These are phyloP conservation scores for Tricladium varicosporioides DNA, from an alignment of 2,329 filamentous ascomycete genomes.

Conservation along the genomic window DNA sequence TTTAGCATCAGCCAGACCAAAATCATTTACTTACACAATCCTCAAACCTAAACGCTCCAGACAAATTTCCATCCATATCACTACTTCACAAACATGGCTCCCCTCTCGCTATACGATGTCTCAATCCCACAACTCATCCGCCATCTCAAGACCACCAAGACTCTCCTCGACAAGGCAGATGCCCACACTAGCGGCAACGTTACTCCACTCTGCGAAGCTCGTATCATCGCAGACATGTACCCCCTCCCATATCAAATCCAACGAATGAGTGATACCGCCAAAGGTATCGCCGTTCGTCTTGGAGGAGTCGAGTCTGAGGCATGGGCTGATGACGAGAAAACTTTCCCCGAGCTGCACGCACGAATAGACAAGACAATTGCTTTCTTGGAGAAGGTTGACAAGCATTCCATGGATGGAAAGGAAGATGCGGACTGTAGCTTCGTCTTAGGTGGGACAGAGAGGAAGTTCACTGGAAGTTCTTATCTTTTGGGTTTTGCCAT, in stretches of 20 bases:
- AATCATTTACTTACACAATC: not conserved
- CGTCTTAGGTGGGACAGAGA: constrained; percentile 32
- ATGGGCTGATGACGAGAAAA: constrained; percentile 44
- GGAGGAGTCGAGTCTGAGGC: constrained; percentile 34
- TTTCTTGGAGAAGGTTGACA: constrained; percentile 44
- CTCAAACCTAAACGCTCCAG: not conserved
- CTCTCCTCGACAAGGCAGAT: constrained; percentile 44
- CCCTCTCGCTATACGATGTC: constrained; percentile 32
- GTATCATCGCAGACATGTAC: constrained; percentile 49
- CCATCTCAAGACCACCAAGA: constrained; percentile 41
- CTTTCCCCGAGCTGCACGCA: constrained; percentile 46
- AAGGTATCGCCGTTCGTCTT: constrained; percentile 39
- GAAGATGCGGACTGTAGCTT: constrained; percentile 41
- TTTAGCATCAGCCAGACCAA: not conserved
- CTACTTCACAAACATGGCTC: not conserved
- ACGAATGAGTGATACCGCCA: constrained; percentile 40
- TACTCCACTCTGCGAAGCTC: constrained; percentile 36
- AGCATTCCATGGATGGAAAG: constrained; percentile 41
- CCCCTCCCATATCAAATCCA: constrained; percentile 49
- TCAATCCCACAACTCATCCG: constrained; percentile 42
- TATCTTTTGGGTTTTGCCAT: constrained; percentile 50
- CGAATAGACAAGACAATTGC: constrained; percentile 47
- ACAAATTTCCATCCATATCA: not conserved
- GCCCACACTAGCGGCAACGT: constrained; percentile 38
- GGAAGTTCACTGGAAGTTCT: constrained; percentile 40